Evolutionary conservation across 345 rosid species (phyloP), one percentile per base, ranked within the genome.

Genomic region (Cardamine occulta): DNA sequence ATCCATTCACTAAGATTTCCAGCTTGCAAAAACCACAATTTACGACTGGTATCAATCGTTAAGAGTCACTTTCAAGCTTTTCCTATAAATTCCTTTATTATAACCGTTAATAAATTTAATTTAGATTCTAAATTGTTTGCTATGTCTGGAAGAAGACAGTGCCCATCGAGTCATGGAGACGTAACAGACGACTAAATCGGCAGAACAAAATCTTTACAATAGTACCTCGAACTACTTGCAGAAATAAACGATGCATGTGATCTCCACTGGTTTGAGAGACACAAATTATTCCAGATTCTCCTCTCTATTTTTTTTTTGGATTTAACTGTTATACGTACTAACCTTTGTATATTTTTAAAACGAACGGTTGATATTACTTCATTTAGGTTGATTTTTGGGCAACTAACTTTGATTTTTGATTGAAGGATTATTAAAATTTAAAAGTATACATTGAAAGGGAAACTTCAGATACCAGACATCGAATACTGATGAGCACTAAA

Each of bases 1-100:
- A 78, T 78, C 74, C 80, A 77, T 69, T 52, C 70, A 76, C 62
- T 76, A 47, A 68, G 74, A 76, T 63, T 76, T 76, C 66, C 80
- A 77, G 76, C 80, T 78, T 59, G 73, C 77, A 66, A 72, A 78
- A 66, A 21, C 81, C 77, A 72, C 77, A 78, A 42, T 66, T 78
- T 78, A 78, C 74, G 81, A 51, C 42, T 78, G 26, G 81, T 72
- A 78, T 78, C 81, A 72, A 62, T 70, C 52, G 59, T 56, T 56
- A 47, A 65, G 73, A 14, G 72, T 62, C 63, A 58, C 39, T 58
- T 65, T 57, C 73, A 78, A 78, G 77, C 68, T 78, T 49, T 65
- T 63, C 2, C 5, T 18, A 63, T 31, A 51, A 15, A 13, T 60
- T 42, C 28, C 28, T 24, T 24, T 2, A 52, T 69, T 49, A 29